Evolutionary conservation across 257 asterid genomes (phyloP).

Genomic region (Oldenlandia corymbosa): DNA sequence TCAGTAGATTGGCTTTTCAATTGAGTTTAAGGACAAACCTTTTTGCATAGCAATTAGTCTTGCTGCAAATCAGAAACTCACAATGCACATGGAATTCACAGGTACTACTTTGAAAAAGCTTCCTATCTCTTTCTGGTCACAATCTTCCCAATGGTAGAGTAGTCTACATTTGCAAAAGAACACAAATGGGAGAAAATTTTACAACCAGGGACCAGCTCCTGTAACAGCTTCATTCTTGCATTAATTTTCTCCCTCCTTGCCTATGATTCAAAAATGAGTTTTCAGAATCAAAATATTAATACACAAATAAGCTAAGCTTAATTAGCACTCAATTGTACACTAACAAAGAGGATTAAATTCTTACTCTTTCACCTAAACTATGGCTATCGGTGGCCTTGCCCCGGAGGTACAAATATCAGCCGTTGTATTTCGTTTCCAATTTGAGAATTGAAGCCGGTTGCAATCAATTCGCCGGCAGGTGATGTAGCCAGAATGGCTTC

Average conservation of each 20-base stretch:
- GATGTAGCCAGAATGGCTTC: too few relatives aligned
- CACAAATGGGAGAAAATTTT: too few relatives aligned
- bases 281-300: neutral
- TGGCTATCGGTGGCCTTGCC: constrained; percentile 99
- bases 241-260: constrained; percentile 99
- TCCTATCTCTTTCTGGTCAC: too few relatives aligned
- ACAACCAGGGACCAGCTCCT: constrained; percentile 99
- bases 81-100: too few relatives aligned
- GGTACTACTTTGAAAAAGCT: too few relatives aligned
- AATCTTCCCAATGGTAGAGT: too few relatives aligned
- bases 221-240: constrained; percentile 90
- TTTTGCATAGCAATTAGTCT: too few relatives aligned
- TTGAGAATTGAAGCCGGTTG: constrained; percentile 16
- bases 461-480: constrained; percentile 30
- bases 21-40: too few relatives aligned
- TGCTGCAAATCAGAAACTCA: too few relatives aligned
- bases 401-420: constrained; percentile 38
- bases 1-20: too few relatives aligned
- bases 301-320: neutral
- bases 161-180: too few relatives aligned
- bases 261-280: constrained; percentile 27
- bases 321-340: constrained; percentile 18
- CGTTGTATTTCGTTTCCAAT: constrained; percentile 36
- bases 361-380: constrained; percentile 96
- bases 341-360: constrained; percentile 6